Evolutionary conservation across 2,329 filamentous ascomycete species (phyloP).

Genomic region (Ophiostoma sp.): DNA sequence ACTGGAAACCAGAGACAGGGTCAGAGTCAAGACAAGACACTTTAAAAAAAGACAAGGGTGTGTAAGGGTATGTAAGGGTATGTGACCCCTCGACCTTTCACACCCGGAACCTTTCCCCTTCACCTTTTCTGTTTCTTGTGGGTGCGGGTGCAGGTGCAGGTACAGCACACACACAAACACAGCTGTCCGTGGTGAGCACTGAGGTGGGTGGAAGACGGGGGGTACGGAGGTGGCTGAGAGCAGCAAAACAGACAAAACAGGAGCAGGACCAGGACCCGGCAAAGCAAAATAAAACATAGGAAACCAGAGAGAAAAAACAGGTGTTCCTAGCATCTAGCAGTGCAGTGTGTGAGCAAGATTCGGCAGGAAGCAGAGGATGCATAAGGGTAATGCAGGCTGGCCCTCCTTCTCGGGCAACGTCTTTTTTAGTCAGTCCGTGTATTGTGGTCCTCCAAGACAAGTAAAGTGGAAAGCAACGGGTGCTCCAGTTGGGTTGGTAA

Average conservation of each 20-base stretch:
- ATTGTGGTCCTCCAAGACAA: background rate
- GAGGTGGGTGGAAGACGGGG: background rate
- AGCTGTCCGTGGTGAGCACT: background rate
- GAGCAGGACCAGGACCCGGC: background rate
- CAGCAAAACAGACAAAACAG: background rate
- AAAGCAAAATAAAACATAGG: background rate
- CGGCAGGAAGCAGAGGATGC: slow-evolving; percentile 13
- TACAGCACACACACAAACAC: background rate
- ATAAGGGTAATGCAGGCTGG: slow-evolving; percentile 6
- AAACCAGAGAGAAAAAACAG: background rate
- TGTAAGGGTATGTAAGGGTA: no score
- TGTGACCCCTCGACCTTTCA: background rate
- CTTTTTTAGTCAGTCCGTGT: slow-evolving; percentile 13
- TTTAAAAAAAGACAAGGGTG: background rate
- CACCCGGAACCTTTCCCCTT: background rate
- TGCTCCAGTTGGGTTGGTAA: slow-evolving; percentile 5
- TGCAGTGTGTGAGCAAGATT: slow-evolving; percentile 10
- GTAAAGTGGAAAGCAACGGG: background rate
- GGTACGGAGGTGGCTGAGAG: slow-evolving; percentile 23
- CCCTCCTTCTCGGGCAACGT: background rate
- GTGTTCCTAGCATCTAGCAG: background rate
- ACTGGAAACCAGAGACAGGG: background rate
- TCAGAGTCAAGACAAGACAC: background rate
- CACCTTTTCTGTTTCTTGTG: background rate
- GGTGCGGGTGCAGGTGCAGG: background rate